Evolutionary conservation across 148 eudicot genomes (phyloP).

Genomic region (Mesembryanthemum crystallinum): DNA sequence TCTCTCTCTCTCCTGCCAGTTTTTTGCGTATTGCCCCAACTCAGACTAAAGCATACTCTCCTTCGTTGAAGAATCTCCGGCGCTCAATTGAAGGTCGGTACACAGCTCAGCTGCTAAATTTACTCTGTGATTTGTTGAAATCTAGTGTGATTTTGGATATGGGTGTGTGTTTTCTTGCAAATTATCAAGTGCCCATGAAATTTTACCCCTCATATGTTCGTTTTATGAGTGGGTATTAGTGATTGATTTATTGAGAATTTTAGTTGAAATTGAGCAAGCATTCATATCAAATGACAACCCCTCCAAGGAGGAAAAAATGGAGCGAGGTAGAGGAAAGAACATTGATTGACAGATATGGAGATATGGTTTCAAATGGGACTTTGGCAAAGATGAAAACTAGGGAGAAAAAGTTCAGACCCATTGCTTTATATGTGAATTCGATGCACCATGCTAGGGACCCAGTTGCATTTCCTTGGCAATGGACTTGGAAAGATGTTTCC

Average conservation of each 20-base stretch:
- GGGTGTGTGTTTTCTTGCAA: conserved; percentile 2
- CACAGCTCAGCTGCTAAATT: not conserved
- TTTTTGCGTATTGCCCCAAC: too few species aligned
- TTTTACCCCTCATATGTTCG: conserved; percentile 4
- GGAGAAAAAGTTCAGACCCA: conserved; percentile 87
- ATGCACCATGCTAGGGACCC: conserved; percentile 75
- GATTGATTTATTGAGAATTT: not conserved
- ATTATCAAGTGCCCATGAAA: not conserved
- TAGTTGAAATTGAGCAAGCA: not conserved
- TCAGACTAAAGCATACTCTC: not conserved
- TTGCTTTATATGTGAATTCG: conserved; percentile 68
- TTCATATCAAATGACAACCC: conserved; percentile 30
- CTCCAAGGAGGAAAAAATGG: conserved; percentile 86
- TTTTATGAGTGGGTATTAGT: not conserved
- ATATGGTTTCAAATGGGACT: conserved; percentile 62
- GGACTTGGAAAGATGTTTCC: conserved; percentile 96
- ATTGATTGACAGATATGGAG: conserved; percentile 71
- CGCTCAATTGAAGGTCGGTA: conserved; percentile 19
- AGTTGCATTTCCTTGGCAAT: conserved; percentile 71
- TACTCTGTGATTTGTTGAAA: conserved; percentile 19
- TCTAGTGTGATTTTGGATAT: conserved; percentile 5
- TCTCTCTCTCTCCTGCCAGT: not conserved
- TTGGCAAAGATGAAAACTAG: conserved; percentile 86
- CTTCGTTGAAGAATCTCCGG: conserved; percentile 9
- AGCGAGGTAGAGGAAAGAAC: conserved; percentile 87